These are phyloP conservation scores for Eucalyptus albens DNA, from an alignment of 345 rosid genomes.

Conservation along the genomic window DNA sequence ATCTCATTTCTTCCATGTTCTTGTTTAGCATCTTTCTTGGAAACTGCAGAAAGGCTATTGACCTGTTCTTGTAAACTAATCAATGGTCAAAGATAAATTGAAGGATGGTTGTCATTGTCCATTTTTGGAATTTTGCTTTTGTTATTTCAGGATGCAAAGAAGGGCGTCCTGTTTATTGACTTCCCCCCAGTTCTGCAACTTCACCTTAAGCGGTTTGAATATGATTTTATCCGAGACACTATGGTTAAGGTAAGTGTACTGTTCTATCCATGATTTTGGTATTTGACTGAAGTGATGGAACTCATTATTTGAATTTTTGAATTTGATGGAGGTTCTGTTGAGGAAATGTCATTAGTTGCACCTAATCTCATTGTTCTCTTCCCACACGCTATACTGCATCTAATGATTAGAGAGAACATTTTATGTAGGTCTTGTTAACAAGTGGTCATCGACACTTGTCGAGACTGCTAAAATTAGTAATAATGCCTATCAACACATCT, in stretches of 20 bases:
- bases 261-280: not conserved
- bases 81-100: not conserved
- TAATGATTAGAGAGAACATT: not conserved
- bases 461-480: not conserved
- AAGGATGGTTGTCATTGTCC: not conserved
- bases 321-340: not conserved
- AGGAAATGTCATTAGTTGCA: not conserved
- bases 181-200: slow-evolving; percentile 98
- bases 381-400: not conserved
- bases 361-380: not conserved
- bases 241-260: slow-evolving; percentile 84
- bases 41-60: not conserved
- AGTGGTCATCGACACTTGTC: not conserved
- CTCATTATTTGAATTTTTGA: not conserved
- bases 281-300: not conserved
- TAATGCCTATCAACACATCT: not conserved
- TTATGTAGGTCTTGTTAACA: not conserved
- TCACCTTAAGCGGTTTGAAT: slow-evolving; percentile 92
- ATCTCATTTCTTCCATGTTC: not conserved
- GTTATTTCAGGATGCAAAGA: slow-evolving; percentile 76
- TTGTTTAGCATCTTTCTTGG: not conserved
- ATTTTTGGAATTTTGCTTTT: not conserved
- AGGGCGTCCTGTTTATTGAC: slow-evolving; percentile 88
- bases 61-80: not conserved
- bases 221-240: slow-evolving; percentile 90